These are phyloP conservation scores for Phaeosphaeriaceae sp. DNA, from an alignment of 2,329 filamentous ascomycete species.

Conservation along the genomic window DNA sequence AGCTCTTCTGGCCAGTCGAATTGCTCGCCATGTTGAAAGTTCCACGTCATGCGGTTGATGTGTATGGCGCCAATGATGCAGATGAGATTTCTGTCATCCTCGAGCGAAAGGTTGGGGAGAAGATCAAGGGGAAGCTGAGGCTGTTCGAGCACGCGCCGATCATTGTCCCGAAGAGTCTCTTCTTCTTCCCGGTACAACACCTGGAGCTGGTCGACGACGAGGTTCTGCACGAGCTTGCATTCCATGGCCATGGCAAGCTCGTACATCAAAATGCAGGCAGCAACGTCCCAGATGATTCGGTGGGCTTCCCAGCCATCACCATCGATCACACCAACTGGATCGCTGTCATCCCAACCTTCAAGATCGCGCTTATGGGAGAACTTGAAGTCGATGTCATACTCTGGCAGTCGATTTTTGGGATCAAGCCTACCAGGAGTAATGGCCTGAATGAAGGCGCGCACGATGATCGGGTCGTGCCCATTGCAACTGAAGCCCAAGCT, in stretches of 20 bases:
- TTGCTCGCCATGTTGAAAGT: too few species aligned
- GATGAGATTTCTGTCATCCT: background rate
- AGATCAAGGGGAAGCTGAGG: background rate
- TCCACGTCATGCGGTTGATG: background rate
- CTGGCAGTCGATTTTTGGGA: background rate
- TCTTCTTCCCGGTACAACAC: background rate
- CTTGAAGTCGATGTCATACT: background rate
- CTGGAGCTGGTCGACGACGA: background rate
- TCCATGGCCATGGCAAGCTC: background rate
- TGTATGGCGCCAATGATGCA: background rate
- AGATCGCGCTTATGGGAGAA: background rate
- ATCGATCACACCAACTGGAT: background rate
- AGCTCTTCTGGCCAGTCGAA: background rate
- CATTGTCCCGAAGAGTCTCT: background rate
- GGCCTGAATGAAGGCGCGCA: slow-evolving; percentile 1
- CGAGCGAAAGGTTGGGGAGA: background rate
- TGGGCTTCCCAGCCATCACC: background rate
- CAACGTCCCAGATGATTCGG: background rate
- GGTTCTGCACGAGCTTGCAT: background rate
- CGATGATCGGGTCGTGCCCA: background rate
- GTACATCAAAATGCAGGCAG: background rate
- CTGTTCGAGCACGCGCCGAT: background rate
- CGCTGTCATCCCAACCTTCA: background rate
- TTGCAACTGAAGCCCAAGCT: background rate
- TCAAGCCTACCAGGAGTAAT: background rate